Percentiles rank a stretch among this genome's conserved stretches.
These are phyloP conservation scores for Arachis monticola DNA, from an alignment of 331 rosid species.

Conservation along the genomic window DNA sequence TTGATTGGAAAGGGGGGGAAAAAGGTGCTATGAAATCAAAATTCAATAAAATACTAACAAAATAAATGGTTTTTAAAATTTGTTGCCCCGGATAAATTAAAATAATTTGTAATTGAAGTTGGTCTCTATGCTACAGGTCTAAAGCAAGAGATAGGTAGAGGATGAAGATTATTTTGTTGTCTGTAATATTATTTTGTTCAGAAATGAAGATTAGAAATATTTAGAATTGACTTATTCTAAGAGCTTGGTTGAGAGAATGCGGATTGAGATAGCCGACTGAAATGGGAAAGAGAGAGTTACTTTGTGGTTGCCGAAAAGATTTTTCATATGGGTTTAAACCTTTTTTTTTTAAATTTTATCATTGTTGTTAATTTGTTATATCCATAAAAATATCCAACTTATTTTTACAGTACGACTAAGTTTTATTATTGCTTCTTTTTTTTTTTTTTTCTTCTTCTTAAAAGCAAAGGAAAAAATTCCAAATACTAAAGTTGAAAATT, in stretches of 20 bases:
- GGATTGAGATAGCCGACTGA: slow-evolving; percentile 34
- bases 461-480: too few relatives aligned
- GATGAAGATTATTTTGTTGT: background rate
- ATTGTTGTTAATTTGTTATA: too few relatives aligned
- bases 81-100: background rate
- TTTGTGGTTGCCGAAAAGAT: slow-evolving; percentile 15
- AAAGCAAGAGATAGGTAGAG: background rate
- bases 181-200: background rate
- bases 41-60: slow-evolving; percentile 7
- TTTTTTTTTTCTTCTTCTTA: too few relatives aligned
- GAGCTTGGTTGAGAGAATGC: slow-evolving; percentile 31
- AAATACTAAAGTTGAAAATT: too few relatives aligned
- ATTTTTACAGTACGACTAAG: too few relatives aligned
- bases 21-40: slow-evolving; percentile 1
- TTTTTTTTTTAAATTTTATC: too few relatives aligned
- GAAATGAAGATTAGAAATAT: background rate
- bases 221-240: slow-evolving; percentile 50
- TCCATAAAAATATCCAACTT: too few relatives aligned
- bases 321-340: too few relatives aligned
- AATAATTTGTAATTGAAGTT: slow-evolving; percentile 12
- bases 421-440: too few relatives aligned
- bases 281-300: slow-evolving; percentile 18
- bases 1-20: background rate
- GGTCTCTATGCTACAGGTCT: slow-evolving; percentile 23
- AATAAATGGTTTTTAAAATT: background rate